Evolutionary conservation across 306 rosid species (phyloP), one percentile per base, ranked within the genome.

Genomic region (Coriaria nepalensis): DNA sequence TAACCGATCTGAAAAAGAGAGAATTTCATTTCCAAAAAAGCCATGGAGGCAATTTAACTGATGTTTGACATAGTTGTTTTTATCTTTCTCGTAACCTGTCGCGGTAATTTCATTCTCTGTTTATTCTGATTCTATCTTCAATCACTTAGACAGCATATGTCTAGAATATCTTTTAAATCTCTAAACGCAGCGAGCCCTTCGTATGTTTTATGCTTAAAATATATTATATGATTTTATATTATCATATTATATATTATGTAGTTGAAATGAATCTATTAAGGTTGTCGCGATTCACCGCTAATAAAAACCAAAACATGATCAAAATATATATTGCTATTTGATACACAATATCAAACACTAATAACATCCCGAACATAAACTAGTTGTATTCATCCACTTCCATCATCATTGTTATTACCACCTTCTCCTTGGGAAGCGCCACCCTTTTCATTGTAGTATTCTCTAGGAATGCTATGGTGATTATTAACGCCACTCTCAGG

Each of bases 391-490:
- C 57, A 63, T 29, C 64, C 56, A 47, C 57, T 67, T 62, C 43
- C 63, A 43, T 44, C 43, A 10, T 51, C 52, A 44, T 32, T 32
- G 37, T 57, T 60, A 45, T 54, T 59, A 45, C 49, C 55, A 46
- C 39, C 61, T 6, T 63, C 57, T 62, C 55, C 80, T 61, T 34
- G 61, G 9, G 72, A 49, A 66, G 57, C 49, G 39, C 72, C 73
- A 34, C 34, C 57, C 41, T 15, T 40, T 3, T 45, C 45, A 32
- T 68, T 66, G 76, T 57, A 68, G 47, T 66, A 32, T 52, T 57
- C 69, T 53, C 75, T 67, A 12, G 75, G 64, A 56, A 61, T 65
- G 63, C 35, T 60, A 53, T 68, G 82, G 53, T 71, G 81, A 53
- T 63, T 74, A 57, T 45, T 59, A 8, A 56, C 15, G 8, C 53